Evolutionary conservation across 1,284 basidiomycete species (phyloP), one percentile per base, ranked within the genome.

Genomic region (Cutaneotrichosporon mucoides): DNA sequence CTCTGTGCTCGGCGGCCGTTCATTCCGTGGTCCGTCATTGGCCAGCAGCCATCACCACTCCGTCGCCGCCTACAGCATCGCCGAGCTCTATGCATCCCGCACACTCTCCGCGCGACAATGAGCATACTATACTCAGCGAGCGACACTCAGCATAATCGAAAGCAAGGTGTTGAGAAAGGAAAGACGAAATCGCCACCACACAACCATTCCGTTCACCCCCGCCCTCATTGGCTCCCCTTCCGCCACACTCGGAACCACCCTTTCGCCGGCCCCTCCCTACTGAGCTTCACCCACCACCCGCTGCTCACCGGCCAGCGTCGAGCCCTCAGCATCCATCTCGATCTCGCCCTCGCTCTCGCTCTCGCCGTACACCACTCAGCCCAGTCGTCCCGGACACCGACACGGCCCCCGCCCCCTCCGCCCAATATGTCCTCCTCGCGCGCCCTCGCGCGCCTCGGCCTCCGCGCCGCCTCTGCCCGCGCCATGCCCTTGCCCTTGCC

Each of bases 401-500:
- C 57, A 8, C 24, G n/a, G 12, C 40, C n/a, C 15, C 33, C 46
- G 6, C 16, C 40, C 44, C 37, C n/a, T 59, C 60, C 58, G 56
- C 62, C 56, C 61, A 57, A 56, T 57, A 40, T 24, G 24, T 24
- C 24, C 24, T 24, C 24, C 38, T 9, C 38, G 38, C 38, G 38
- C 38, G 38, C 61, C 11, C 63, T 64, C 55, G 59, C 63, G 63
- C 63, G 63, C 52, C 56, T 64, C 57, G 63, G 57, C 59, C 60
- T 44, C 44, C 52, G 52, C 40, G 53, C 56, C 24, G 24, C 24
- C 24, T 24, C 24, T 41, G 45, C 53, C 36, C 47, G 55, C 56
- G 12, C 47, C 11, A 37, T 42, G 15, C 33, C 50, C 41, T 34
- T 49, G 34, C 33, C 47, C 11, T 38, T 42, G 15, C 33, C 50